phyloP scores from a whole-genome alignment of 768 basidiomycete genomes.

The Trametes villosa region DNA sequence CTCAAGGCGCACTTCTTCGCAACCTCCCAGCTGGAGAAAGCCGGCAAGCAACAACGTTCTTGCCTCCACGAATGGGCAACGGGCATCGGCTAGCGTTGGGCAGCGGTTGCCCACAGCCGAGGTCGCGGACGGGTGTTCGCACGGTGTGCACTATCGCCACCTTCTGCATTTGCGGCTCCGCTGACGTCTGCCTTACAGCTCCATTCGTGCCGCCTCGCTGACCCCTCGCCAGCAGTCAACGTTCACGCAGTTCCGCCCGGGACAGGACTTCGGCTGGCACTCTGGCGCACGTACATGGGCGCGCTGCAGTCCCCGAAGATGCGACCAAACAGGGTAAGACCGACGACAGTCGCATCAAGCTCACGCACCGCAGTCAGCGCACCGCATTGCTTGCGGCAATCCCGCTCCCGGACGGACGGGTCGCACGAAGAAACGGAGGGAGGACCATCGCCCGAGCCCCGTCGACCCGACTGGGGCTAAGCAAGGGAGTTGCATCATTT shows the following conservation, averaged over 20 bases:
- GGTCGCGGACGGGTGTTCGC: neutral
- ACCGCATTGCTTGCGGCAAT: neutral
- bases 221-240: neutral
- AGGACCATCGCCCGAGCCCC: neutral
- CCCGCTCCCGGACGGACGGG: neutral
- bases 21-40: no score
- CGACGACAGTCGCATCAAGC: neutral
- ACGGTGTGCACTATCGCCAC: neutral
- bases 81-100: neutral
- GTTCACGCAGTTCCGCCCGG: no score
- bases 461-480: neutral
- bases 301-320: no score
- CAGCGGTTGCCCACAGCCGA: neutral
- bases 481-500: neutral
- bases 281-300: no score
- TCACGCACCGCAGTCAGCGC: slow-evolving; percentile 3
- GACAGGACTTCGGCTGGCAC: no score
- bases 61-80: neutral
- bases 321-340: neutral
- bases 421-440: slow-evolving; percentile 8
- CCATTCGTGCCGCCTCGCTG: neutral
- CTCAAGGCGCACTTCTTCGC: neutral
- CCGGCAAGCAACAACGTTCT: no score
- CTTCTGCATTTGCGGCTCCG: neutral
- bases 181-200: neutral